Evolutionary conservation across 331 rosid genomes (phyloP), one percentile per base, ranked within the genome.

Genomic region (Cydonia oblonga): DNA sequence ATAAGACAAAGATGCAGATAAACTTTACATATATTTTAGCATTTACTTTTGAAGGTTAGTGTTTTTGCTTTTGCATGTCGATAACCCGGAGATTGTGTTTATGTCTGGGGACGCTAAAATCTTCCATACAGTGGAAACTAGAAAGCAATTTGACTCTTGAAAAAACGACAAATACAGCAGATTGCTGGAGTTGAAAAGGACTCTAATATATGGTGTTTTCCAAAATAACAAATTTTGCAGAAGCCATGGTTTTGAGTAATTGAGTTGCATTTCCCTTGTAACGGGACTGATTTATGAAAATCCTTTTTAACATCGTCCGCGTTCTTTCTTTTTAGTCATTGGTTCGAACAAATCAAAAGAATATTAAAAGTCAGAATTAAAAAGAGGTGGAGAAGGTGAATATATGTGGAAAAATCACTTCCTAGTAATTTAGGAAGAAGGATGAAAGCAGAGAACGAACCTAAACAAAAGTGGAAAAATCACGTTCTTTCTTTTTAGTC

Each of bases 1-100:
- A 77, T 30, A 69, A 32, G 73, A 79, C 79, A 79, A 74, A 69
- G 69, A 51, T 28, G 60, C 35, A 59, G 75, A 68, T 68, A 73
- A 61, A 60, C 69, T 60, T 18, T 18, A 10, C 20, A 29, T 29
- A 22, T 59, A 23, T 61, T 67, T 30, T 71, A 64, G 68, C 35
- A 26, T 28, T 26, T 49, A 28, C 51, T 60, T 67, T 20, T 14
- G 28, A 71, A 40, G 14, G 46, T 59, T 18, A 19, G 38, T 26
- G 70, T 53, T 16, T 16, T 69, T 2, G 51, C 38, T 49, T 52
- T 63, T 51, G 75, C 40, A 66, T 66, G 11, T 29, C 9, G 15
- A 56, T 56, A 56, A 10, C 67, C 44, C 67, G 10, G 28, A 64
- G 68, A 33, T 64, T 32, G 51, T 64, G 68, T 64, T 32, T 62